Percentiles rank a stretch among this genome's conserved stretches.
Evolutionary conservation across 345 rosid genomes (phyloP).

Genomic region (Salix dunnii): DNA sequence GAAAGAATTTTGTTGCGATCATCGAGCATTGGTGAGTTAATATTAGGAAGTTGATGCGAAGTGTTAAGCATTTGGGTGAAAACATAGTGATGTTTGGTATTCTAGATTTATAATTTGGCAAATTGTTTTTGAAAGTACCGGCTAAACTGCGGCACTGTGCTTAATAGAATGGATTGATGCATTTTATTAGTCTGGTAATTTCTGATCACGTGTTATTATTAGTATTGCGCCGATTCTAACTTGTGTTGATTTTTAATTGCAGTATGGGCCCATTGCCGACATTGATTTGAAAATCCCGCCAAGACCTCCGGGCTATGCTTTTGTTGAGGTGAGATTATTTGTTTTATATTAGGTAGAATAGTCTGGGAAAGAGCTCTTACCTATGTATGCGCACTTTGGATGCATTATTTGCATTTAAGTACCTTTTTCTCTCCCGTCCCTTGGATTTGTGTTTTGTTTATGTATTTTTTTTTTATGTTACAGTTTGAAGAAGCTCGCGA

Average conservation of each 20-base stretch:
- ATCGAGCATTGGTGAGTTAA: background rate
- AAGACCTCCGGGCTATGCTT: slow-evolving; percentile 95
- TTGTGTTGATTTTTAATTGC: slow-evolving; percentile 20
- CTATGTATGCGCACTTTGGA: background rate
- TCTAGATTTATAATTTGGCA: background rate
- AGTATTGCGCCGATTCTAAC: background rate
- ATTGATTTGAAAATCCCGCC: slow-evolving; percentile 94
- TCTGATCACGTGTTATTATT: background rate
- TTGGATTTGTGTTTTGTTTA: background rate
- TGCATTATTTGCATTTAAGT: no score
- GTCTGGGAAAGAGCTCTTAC: background rate
- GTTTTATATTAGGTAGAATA: background rate
- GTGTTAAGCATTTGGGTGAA: background rate
- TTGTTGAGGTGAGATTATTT: slow-evolving; percentile 64
- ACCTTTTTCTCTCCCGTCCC: background rate
- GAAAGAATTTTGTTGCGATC: background rate
- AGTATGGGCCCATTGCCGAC: slow-evolving; percentile 89
- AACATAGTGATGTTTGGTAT: background rate
- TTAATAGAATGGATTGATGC: background rate
- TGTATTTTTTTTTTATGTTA: background rate
- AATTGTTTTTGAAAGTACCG: background rate
- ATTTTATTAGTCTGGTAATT: background rate
- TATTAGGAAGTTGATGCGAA: background rate
- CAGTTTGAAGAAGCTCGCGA: slow-evolving; percentile 95
- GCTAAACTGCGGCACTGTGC: background rate